Percentiles rank a stretch among this genome's conserved stretches.
phyloP scores from a whole-genome alignment of 306 rosid species.

The Vigna mungo region DNA sequence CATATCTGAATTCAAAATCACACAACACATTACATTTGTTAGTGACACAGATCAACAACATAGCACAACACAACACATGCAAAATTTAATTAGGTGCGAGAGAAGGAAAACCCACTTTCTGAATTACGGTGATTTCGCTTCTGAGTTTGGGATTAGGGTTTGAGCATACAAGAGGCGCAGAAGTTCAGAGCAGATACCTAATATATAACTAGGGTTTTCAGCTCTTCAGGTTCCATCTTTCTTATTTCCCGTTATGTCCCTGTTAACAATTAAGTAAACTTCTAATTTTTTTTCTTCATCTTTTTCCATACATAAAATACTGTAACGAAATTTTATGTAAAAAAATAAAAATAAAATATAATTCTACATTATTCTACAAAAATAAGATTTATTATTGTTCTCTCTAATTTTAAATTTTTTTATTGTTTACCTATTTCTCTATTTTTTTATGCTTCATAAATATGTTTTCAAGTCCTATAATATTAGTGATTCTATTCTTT shows the following conservation, averaged over 20 bases:
- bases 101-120: slow-evolving; percentile 35
- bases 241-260: slow-evolving; percentile 32
- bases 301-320: too few species aligned
- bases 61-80: not conserved
- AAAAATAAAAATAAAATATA: too few species aligned
- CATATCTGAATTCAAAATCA: slow-evolving; percentile 60
- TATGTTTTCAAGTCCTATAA: too few species aligned
- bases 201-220: slow-evolving; percentile 53
- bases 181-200: not conserved
- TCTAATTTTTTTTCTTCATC: not conserved
- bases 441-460: too few species aligned
- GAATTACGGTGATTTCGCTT: not conserved
- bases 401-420: too few species aligned
- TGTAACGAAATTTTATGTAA: too few species aligned
- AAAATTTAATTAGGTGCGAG: not conserved
- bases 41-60: not conserved
- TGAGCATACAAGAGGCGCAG: not conserved
- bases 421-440: too few species aligned
- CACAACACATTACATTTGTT: not conserved
- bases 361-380: too few species aligned
- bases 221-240: not conserved
- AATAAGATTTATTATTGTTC: too few species aligned
- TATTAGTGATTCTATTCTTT: too few species aligned
- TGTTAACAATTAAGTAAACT: not conserved
- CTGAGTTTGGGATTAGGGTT: slow-evolving; percentile 30